phyloP scores from a whole-genome alignment of 2,329 filamentous ascomycete genomes.

The Orbilia ellipsospora region DNA sequence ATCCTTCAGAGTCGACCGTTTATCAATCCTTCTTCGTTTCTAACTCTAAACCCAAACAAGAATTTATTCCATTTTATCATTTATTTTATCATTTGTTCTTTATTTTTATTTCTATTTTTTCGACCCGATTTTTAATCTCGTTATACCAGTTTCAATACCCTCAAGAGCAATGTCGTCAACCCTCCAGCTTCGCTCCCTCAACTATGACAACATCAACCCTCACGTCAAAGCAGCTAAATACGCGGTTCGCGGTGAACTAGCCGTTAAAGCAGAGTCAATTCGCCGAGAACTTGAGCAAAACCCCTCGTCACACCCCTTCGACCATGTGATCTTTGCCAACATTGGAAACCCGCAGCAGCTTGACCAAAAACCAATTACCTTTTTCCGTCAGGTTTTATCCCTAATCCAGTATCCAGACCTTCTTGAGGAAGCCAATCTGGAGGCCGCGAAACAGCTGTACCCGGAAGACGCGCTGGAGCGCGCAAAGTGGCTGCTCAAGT shows the following conservation, averaged over 20 bases:
- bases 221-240: slow-evolving; percentile 89
- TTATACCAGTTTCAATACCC: slow-evolving; percentile 12
- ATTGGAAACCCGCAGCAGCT: slow-evolving; percentile 99
- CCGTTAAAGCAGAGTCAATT: slow-evolving; percentile 91
- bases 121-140: slow-evolving; percentile 17
- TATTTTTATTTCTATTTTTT: slow-evolving; percentile 7
- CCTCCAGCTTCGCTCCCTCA: slow-evolving; percentile 69
- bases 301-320: slow-evolving; percentile 76
- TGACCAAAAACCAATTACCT: slow-evolving; percentile 98
- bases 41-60: no score
- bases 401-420: slow-evolving; percentile 89
- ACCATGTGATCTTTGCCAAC: slow-evolving; percentile 93
- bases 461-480: slow-evolving; percentile 88
- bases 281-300: slow-evolving; percentile 69
- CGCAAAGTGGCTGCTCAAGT: slow-evolving; percentile 80
- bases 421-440: slow-evolving; percentile 79
- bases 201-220: slow-evolving; percentile 89
- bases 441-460: slow-evolving; percentile 81
- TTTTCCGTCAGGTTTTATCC: slow-evolving; percentile 96
- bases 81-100: slow-evolving; percentile 3
- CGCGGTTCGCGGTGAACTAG: slow-evolving; percentile 94
- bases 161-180: slow-evolving; percentile 65
- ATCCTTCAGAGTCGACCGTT: no score
- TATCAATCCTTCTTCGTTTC: no score
- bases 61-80: no score